Conservation (phyloP, 148 eudicot species). For the Polygonum maritimum region DNA sequence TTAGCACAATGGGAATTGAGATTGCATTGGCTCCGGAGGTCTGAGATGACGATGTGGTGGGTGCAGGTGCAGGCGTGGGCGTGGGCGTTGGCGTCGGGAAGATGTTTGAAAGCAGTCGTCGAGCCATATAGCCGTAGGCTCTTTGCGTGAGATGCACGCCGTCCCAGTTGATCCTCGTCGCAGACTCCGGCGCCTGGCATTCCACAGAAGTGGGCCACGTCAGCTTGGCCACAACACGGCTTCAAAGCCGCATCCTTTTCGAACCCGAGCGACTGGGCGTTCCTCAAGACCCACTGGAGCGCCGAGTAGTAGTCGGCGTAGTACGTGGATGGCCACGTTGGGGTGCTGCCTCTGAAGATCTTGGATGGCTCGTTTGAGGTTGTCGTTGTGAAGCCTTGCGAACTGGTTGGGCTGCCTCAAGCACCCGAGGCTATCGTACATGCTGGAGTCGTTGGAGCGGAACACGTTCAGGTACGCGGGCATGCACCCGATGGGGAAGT, state of each 20-base stretch:
- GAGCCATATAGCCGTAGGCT: conserved; percentile 17
- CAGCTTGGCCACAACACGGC: conserved; percentile 30
- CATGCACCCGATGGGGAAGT: conserved; percentile 30
- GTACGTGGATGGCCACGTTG: conserved; percentile 18
- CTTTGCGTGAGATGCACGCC: conserved; percentile 38
- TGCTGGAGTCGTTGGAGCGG: conserved; percentile 7
- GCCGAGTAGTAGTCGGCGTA: conserved; percentile 35
- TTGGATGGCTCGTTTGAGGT: conserved; percentile 15
- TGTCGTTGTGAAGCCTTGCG: conserved; percentile 18
- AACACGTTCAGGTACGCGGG: conserved; percentile 15
- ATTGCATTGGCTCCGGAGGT: no score
- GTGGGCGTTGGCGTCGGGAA: background rate
- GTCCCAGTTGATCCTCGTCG: conserved; percentile 26
- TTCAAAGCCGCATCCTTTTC: conserved; percentile 14
- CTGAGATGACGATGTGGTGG: no score
- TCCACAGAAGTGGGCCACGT: conserved; percentile 23
- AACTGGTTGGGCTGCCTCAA: conserved; percentile 24
- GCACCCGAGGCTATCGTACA: conserved; percentile 26
- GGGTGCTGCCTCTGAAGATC: conserved; percentile 17
- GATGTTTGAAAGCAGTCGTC: conserved; percentile 5
- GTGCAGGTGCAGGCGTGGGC: background rate
- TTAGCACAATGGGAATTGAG: no score
- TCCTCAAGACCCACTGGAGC: conserved; percentile 4
- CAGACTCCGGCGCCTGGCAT: conserved; percentile 13
- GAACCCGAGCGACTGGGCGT: conserved; percentile 15